A percentile compares a stretch with the other conserved stretches of the same genome.
These are phyloP conservation scores for Pugionium cornutum DNA, from an alignment of 345 rosid species.

Conservation along the genomic window DNA sequence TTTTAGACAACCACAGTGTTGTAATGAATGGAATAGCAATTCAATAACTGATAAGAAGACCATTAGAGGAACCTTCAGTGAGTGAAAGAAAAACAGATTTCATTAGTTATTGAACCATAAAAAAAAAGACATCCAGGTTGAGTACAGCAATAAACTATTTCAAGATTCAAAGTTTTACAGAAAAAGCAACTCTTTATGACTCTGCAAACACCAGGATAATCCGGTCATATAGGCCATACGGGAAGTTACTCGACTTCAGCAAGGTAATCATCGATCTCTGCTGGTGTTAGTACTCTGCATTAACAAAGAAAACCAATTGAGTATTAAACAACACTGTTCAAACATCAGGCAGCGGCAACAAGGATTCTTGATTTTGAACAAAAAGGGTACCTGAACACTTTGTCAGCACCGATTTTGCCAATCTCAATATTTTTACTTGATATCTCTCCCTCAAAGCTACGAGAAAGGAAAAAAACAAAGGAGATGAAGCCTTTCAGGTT, in stretches of 20 bases:
- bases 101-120: slow-evolving; percentile 11
- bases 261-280: slow-evolving; percentile 66
- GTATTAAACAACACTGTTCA: slow-evolving; percentile 5
- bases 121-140: slow-evolving; percentile 3
- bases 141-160: slow-evolving; percentile 31
- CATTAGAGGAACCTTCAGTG: not conserved
- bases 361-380: not conserved
- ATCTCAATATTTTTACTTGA: slow-evolving; percentile 86
- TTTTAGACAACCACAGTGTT: not conserved
- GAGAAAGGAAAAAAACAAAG: slow-evolving; percentile 24
- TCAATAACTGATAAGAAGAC: not conserved
- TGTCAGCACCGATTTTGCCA: slow-evolving; percentile 75
- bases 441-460: slow-evolving; percentile 92
- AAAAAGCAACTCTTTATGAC: not conserved
- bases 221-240: not conserved
- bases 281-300: slow-evolving; percentile 74
- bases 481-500: slow-evolving; percentile 15
- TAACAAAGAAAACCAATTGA: not conserved
- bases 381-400: slow-evolving; percentile 60
- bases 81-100: slow-evolving; percentile 2
- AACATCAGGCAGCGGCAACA: slow-evolving; percentile 1
- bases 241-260: slow-evolving; percentile 52
- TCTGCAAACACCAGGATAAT: slow-evolving; percentile 14
- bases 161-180: slow-evolving; percentile 22
- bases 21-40: not conserved